Evolutionary conservation across 768 basidiomycete species (phyloP).

Genomic region (Tulasnella sp.): DNA sequence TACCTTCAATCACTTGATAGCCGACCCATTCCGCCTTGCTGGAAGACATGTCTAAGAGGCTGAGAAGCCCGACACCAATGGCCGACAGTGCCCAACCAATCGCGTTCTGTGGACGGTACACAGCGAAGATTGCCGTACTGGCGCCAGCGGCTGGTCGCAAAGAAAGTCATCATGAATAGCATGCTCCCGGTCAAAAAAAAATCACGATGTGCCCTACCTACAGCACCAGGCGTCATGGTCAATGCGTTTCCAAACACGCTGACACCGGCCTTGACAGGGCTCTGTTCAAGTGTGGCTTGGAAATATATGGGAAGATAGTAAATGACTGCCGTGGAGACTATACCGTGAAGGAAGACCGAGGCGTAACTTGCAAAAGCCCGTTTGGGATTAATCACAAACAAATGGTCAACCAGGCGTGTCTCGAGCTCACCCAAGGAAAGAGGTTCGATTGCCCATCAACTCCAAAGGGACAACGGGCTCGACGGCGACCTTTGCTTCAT

Average conservation of each 20-base stretch:
- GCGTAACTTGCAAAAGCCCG: constrained; percentile 22
- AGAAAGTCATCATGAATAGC: background rate
- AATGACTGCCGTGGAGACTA: background rate
- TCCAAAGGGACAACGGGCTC: constrained; percentile 32
- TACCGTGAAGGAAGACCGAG: constrained; percentile 33
- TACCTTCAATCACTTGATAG: constrained; percentile 21
- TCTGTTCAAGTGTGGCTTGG: constrained; percentile 39
- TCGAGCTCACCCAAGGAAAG: constrained; percentile 33
- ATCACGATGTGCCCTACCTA: constrained; percentile 29
- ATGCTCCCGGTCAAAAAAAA: background rate
- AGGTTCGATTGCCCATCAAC: constrained; percentile 37
- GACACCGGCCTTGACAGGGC: constrained; percentile 41
- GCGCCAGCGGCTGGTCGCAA: constrained; percentile 35
- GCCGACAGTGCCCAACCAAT: constrained; percentile 39
- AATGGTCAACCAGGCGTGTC: background rate
- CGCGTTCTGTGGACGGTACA: constrained; percentile 41
- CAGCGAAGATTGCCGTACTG: constrained; percentile 37
- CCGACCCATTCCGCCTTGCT: constrained; percentile 7
- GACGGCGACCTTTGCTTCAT: background rate
- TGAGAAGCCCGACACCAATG: constrained; percentile 40
- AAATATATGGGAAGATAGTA: constrained; percentile 35
- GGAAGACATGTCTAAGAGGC: constrained; percentile 1
- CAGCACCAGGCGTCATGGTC: constrained; percentile 40
- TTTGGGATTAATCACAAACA: background rate
- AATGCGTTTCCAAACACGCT: constrained; percentile 41